Evolutionary conservation across 73 alveolate species (phyloP).

Genomic region (Paramecium sexaurelia): DNA sequence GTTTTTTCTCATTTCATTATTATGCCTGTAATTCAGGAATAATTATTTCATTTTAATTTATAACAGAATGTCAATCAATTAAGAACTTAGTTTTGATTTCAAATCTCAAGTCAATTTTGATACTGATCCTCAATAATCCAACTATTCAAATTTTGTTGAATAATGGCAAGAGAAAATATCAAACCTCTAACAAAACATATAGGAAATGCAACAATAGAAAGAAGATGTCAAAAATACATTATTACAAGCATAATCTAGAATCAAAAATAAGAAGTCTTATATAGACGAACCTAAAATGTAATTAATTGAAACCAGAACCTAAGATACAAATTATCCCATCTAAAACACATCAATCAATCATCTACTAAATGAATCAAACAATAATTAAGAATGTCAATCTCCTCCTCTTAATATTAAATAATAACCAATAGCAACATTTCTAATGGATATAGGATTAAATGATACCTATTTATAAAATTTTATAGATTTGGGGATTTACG

Average conservation of each 20-base stretch:
- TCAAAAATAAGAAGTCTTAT: background rate
- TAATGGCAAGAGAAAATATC: conserved; percentile 2
- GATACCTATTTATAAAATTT: conserved; percentile 3
- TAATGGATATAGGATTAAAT: conserved; percentile 16
- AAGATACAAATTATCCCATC: background rate
- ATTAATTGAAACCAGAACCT: background rate
- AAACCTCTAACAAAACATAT: background rate
- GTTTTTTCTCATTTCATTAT: conserved; percentile 6
- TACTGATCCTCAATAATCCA: background rate
- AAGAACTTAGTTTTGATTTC: conserved; percentile 28
- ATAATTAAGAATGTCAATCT: background rate
- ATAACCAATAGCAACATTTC: conserved; percentile 4
- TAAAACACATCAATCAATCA: background rate
- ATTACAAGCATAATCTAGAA: conserved; percentile 3
- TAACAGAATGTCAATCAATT: conserved; percentile 44
- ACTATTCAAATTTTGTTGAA: background rate
- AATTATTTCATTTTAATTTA: conserved; percentile 32
- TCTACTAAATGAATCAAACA: background rate
- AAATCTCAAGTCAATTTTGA: background rate
- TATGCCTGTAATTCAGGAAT: conserved; percentile 12
- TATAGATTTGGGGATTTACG: conserved; percentile 32
- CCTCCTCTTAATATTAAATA: background rate
- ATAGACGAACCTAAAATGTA: background rate
- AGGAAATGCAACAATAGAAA: background rate
- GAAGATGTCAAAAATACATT: background rate